phyloP scores from a whole-genome alignment of 164 flowering plant genomes.

The Umbellularia californica region DNA sequence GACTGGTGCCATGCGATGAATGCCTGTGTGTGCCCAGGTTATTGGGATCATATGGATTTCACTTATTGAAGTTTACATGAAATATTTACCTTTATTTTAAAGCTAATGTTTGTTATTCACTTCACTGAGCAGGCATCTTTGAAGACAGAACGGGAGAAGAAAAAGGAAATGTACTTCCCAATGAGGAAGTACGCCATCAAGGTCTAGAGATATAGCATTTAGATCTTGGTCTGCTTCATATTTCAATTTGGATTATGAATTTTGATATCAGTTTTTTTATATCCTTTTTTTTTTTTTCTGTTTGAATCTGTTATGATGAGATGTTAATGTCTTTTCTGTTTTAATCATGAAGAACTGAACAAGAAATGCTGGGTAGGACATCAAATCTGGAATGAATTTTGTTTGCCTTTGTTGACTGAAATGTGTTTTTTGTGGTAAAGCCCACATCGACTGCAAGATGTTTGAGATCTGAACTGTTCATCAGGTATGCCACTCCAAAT shows the following conservation, averaged over 20 bases:
- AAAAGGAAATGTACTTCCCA: slow-evolving; percentile 42
- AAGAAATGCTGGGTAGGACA: not conserved
- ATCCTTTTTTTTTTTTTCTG: not conserved
- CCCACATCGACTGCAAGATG: too few species aligned
- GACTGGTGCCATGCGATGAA: not conserved
- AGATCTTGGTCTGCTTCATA: too few species aligned
- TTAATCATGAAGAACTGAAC: not conserved
- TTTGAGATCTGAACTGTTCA: too few species aligned
- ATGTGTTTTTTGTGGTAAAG: too few species aligned
- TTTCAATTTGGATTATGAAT: not conserved
- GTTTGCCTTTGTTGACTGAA: too few species aligned
- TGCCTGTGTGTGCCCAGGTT: not conserved
- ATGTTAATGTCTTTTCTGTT: not conserved
- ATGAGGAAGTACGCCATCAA: slow-evolving; percentile 47
- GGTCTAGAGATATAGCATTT: slow-evolving; percentile 19
- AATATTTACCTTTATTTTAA: not conserved
- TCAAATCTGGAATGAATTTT: too few species aligned
- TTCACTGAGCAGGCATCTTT: slow-evolving; percentile 29
- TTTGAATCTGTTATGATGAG: not conserved
- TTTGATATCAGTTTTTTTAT: not conserved
- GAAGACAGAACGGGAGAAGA: slow-evolving; percentile 41
- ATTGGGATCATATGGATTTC: not conserved
- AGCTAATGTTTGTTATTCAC: not conserved
- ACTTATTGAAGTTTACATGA: not conserved
- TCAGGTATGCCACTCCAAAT: too few species aligned